Conservation (phyloP, 768 basidiomycete species). For the Asterophora lycoperdoides region DNA sequence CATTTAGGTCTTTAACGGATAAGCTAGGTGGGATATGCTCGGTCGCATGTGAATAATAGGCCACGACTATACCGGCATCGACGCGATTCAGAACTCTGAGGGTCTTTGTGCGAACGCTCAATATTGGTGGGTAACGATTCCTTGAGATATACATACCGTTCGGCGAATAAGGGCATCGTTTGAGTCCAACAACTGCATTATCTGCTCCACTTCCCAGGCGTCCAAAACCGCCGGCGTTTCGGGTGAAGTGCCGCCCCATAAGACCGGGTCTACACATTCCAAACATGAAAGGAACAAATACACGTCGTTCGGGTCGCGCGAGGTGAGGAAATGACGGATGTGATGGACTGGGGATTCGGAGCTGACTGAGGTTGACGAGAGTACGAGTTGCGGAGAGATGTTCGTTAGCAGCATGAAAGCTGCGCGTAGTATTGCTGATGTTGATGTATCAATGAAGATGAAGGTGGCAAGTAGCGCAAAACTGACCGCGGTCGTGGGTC, state of each 20-base stretch:
- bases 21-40: constrained; percentile 31
- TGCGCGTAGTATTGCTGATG: constrained; percentile 31
- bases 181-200: constrained; percentile 66
- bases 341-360: constrained; percentile 34
- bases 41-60: constrained; percentile 46
- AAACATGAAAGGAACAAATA: constrained; percentile 68
- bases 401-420: constrained; percentile 34
- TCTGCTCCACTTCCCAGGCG: constrained; percentile 66
- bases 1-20: constrained; percentile 34
- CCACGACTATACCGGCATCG: constrained; percentile 53
- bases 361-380: constrained; percentile 22
- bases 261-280: constrained; percentile 46
- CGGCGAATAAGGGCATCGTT: constrained; percentile 53
- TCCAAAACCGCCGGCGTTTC: constrained; percentile 53
- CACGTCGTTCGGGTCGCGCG: constrained; percentile 53
- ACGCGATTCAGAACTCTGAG: constrained; percentile 53
- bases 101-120: constrained; percentile 45
- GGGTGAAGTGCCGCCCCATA: constrained; percentile 66
- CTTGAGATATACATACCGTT: constrained; percentile 40
- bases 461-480: neutral
- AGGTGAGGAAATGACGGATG: constrained; percentile 57
- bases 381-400: constrained; percentile 24
- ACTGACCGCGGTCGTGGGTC: constrained; percentile 21
- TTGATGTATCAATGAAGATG: constrained; percentile 1
- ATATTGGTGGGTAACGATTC: neutral